Evolutionary conservation across 352 stramenopile genomes (phyloP).

Genomic region (Globisporangium cederbergense): DNA sequence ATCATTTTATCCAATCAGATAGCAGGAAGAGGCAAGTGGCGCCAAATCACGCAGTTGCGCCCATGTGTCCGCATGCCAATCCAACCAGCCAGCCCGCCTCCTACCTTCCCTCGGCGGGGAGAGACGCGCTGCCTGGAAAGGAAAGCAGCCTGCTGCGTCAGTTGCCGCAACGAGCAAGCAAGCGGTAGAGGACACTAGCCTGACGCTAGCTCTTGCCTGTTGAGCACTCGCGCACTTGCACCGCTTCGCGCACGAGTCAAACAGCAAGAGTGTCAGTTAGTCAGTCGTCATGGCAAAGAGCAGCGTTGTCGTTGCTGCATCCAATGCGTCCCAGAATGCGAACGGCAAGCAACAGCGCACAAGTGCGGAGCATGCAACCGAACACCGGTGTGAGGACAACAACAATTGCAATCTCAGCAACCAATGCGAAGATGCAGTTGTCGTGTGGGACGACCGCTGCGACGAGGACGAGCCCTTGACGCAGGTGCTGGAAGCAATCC

Average conservation of each 20-base stretch:
- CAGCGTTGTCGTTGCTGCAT: not conserved
- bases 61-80: too few relatives aligned
- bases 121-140: not conserved
- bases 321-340: not conserved
- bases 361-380: too few relatives aligned
- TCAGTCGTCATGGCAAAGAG: not conserved
- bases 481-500: conserved; percentile 30
- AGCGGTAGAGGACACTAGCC: not conserved
- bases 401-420: not conserved
- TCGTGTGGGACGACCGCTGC: not conserved
- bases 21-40: too few relatives aligned
- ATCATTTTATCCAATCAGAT: too few relatives aligned
- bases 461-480: conserved; percentile 8
- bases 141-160: not conserved
- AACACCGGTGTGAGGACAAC: not conserved
- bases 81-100: not conserved
- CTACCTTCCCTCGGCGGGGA: not conserved
- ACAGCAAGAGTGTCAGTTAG: not conserved
- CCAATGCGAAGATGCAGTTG: not conserved
- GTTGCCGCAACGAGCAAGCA: not conserved
- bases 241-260: not conserved
- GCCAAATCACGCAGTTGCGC: too few relatives aligned
- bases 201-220: not conserved
- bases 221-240: conserved; percentile 1
- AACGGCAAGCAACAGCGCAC: not conserved